Base-by-base conservation (phyloP, 1,284 basidiomycete genomes). In the Ustilago nuda region DNA sequence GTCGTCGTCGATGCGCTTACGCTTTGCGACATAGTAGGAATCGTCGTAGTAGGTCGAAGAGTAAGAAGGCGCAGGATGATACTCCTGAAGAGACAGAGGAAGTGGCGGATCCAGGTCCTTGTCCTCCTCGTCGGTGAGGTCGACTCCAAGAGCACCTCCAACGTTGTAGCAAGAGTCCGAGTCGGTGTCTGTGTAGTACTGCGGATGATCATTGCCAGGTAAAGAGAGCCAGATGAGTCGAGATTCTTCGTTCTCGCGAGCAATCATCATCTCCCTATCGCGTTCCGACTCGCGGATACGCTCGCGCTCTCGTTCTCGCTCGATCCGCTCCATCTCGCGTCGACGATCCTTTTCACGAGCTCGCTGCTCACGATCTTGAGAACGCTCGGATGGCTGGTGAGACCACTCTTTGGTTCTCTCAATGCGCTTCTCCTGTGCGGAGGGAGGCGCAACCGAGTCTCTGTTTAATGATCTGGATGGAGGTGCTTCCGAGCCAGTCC, bases 141-240 rank as follows among this genome's bases (percentile, higher is more conserved):
- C 61, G 39, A 64, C 67, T 12, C 74, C 74, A n/a, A 66, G 48
- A 41, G 65, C 73, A n/a, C 71, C 75, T 11, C 64, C 64, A 4
- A 39, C 75, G 19, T 71, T 71, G 23, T 71, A 77, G 67, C 75
- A 77, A 3, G 75, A 77, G 37, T 79, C 78, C 33, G 78, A 73
- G 62, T 79, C 78, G 0, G 80, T 78, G 58, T 82, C 80, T 2
- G 80, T 80, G 61, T 82, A 82, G 64, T 82, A 82, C 55, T 80
- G 67, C 4, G 75, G 78, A 37, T 82, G 78, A 33, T 82, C 80
- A 50, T 82, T 80, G 64, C 78, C 75, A 0, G 80, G 80, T 45
- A 82, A 35, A 1, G 78, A 80, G 17, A 78, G 72, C 76, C 76
- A 78, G n/a, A 75, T 75, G 37, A 78, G 69, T 27, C 76, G 66